Percentiles rank a stretch among this genome's conserved stretches.
These are phyloP conservation scores for Lachnellula hyalina DNA, from an alignment of 2,329 filamentous ascomycete genomes.

Conservation along the genomic window DNA sequence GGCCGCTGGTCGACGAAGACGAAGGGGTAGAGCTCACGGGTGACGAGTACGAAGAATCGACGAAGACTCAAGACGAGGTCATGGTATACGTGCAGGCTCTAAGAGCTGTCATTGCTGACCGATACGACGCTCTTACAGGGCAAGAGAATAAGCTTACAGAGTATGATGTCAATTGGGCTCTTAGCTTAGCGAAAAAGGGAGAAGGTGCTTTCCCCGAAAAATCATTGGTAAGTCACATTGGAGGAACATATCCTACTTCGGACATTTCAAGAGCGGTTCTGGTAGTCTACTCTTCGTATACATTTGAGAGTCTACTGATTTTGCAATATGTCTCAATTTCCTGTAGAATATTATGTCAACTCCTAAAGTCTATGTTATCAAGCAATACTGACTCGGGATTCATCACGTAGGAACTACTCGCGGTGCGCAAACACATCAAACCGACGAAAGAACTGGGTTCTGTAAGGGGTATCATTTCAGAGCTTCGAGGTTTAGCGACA, in stretches of 20 bases:
- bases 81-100: conserved; percentile 80
- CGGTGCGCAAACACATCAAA: conserved; percentile 42
- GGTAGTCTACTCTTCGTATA: background rate
- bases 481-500: conserved; percentile 59
- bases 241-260: background rate
- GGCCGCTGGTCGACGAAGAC: conserved; percentile 79
- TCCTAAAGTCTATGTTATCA: background rate
- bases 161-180: conserved; percentile 62
- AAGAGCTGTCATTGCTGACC: conserved; percentile 70
- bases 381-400: conserved; percentile 38
- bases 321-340: too few species aligned
- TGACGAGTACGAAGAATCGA: conserved; percentile 84
- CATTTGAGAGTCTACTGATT: too few species aligned
- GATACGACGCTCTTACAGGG: conserved; percentile 70
- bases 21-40: conserved; percentile 71
- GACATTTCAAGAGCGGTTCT: background rate
- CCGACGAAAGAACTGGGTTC: conserved; percentile 52
- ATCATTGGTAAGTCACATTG: too few species aligned
- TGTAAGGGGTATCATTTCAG: conserved; percentile 63
- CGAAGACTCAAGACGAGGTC: conserved; percentile 81
- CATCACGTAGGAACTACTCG: conserved; percentile 55
- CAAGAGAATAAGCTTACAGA: conserved; percentile 69
- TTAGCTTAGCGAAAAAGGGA: conserved; percentile 53
- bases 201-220: conserved; percentile 66
- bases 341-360: too few species aligned